Evolutionary conservation across 495 filamentous ascomycete genomes (phyloP).

Genomic region (Trichoderma gamsii): DNA sequence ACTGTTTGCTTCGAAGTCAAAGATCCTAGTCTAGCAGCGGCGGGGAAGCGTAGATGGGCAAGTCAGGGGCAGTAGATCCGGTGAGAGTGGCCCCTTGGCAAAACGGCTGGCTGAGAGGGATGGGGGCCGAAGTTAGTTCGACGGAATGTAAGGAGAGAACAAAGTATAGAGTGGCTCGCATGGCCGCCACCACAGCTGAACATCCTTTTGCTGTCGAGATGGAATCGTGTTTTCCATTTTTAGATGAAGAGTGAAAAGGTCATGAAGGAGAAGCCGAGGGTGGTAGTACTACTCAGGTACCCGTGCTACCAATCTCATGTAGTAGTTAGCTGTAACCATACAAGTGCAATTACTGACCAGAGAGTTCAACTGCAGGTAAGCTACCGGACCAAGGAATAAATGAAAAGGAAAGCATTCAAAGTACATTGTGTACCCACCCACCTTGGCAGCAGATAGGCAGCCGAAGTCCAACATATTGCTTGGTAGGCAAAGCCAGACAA

Average conservation of each 20-base stretch:
- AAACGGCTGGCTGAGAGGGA: neutral
- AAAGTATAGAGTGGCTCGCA: neutral
- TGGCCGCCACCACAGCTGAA: neutral
- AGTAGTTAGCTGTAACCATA: neutral
- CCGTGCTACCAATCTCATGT: neutral
- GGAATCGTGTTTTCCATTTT: neutral
- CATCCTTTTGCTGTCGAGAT: neutral
- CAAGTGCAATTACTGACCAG: neutral
- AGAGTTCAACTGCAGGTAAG: neutral
- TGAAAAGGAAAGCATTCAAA: neutral
- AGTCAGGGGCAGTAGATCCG: constrained; percentile 4
- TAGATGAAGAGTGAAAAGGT: neutral
- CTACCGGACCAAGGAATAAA: neutral
- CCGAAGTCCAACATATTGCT: neutral
- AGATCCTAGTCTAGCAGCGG: neutral
- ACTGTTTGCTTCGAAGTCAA: neutral
- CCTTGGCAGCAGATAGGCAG: neutral
- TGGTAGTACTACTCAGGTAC: no score
- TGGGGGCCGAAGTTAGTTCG: neutral
- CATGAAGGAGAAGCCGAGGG: neutral
- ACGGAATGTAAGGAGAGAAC: neutral
- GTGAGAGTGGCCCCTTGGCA: neutral
- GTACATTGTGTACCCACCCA: neutral
- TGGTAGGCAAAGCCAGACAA: neutral
- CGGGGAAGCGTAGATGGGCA: neutral